These are phyloP conservation scores for Aspergillus aculeatus DNA, from an alignment of 2,329 filamentous ascomycete genomes.

Conservation along the genomic window DNA sequence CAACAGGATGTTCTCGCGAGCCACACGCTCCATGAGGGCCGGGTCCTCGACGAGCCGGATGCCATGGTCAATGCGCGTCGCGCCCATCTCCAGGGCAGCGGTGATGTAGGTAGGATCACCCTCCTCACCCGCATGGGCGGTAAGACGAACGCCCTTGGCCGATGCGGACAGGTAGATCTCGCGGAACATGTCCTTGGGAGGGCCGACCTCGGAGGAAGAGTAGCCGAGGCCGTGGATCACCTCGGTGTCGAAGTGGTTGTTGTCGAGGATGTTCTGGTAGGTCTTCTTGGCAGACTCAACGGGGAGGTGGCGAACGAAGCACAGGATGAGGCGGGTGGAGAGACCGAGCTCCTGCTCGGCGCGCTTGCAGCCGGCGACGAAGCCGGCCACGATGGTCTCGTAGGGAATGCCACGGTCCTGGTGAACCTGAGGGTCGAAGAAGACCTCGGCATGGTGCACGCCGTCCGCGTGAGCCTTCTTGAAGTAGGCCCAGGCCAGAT, in stretches of 20 bases:
- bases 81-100: constrained; percentile 62
- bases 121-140: constrained; percentile 75
- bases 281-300: constrained; percentile 53
- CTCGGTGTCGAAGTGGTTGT: constrained; percentile 47
- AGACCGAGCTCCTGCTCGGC: constrained; percentile 65
- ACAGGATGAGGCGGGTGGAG: constrained; percentile 66
- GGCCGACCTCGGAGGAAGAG: constrained; percentile 61
- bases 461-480: constrained; percentile 61
- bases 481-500: constrained; percentile 71
- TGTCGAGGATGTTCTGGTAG: constrained; percentile 41
- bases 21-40: constrained; percentile 59
- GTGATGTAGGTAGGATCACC: constrained; percentile 66
- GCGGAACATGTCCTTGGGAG: constrained; percentile 59
- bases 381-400: constrained; percentile 63
- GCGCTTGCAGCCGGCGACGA: constrained; percentile 58
- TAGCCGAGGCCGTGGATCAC: constrained; percentile 64
- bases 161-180: constrained; percentile 59
- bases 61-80: constrained; percentile 72
- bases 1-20: constrained; percentile 58
- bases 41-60: constrained; percentile 63
- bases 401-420: constrained; percentile 62
- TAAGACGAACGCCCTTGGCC: constrained; percentile 57
- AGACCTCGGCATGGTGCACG: constrained; percentile 72
- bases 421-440: constrained; percentile 80
- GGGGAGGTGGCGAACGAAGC: constrained; percentile 69